phyloP scores from a whole-genome alignment of 2,329 filamentous ascomycete genomes.

The Neonectria coccinea region DNA sequence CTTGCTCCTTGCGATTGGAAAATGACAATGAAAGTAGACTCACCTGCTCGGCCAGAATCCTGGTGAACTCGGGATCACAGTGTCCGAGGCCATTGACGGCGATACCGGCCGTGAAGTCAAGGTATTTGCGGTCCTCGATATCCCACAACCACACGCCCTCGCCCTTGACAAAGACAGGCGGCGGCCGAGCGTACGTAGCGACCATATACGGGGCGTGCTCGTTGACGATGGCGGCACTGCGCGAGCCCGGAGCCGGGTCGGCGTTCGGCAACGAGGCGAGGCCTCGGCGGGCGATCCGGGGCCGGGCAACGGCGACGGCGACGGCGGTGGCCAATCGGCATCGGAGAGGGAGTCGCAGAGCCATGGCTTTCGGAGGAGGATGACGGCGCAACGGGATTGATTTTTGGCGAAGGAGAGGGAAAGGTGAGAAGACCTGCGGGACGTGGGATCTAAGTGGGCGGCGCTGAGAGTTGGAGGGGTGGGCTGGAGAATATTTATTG shows the following conservation, averaged over 20 bases:
- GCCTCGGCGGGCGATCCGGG: constrained; percentile 47
- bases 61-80: constrained; percentile 81
- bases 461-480: constrained; percentile 14
- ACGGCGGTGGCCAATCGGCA: constrained; percentile 51
- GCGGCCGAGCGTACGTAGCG: constrained; percentile 90
- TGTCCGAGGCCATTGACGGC: constrained; percentile 95
- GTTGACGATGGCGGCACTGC: constrained; percentile 79
- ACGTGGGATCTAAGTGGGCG: constrained; percentile 21
- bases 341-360: constrained; percentile 54
- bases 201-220: constrained; percentile 91
- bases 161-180: constrained; percentile 89
- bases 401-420: constrained; percentile 1
- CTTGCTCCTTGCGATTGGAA: neutral
- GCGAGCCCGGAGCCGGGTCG: constrained; percentile 79
- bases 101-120: constrained; percentile 96
- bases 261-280: constrained; percentile 67
- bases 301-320: constrained; percentile 37
- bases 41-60: constrained; percentile 83
- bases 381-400: neutral
- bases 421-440: neutral
- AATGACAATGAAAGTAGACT: constrained; percentile 16
- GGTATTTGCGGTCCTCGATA: constrained; percentile 86
- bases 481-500: constrained; percentile 41
- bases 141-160: constrained; percentile 92
- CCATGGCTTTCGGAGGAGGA: constrained; percentile 49